These are phyloP conservation scores for Pichiaceae sp. DNA, from an alignment of 1,139 yeast species.

Conservation along the genomic window DNA sequence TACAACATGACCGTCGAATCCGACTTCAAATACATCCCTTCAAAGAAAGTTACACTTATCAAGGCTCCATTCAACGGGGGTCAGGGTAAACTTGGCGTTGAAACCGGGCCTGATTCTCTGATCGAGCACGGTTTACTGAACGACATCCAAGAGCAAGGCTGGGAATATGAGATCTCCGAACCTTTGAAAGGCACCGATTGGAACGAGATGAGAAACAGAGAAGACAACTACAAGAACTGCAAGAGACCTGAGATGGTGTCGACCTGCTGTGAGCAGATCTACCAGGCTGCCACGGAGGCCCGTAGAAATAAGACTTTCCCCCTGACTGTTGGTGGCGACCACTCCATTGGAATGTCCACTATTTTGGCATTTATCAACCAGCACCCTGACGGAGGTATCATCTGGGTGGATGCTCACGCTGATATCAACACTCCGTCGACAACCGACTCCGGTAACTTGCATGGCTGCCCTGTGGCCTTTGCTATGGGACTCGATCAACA, in stretches of 20 bases:
- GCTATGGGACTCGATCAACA: constrained; percentile 67
- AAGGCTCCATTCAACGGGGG: constrained; percentile 96
- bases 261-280: constrained; percentile 58
- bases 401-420: constrained; percentile 99
- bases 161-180: constrained; percentile 51
- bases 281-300: constrained; percentile 46
- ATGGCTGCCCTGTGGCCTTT: constrained; percentile 94
- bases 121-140: constrained; percentile 61
- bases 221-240: constrained; percentile 46
- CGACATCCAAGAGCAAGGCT: constrained; percentile 60
- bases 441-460: constrained; percentile 84
- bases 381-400: constrained; percentile 79
- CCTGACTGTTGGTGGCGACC: constrained; percentile 92
- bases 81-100: constrained; percentile 90
- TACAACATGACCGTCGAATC: constrained; percentile 6
- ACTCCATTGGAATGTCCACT: constrained; percentile 92
- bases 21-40: constrained; percentile 42
- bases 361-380: constrained; percentile 73
- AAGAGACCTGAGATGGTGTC: constrained; percentile 76
- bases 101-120: constrained; percentile 81
- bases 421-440: constrained; percentile 89
- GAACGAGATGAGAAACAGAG: constrained; percentile 30
- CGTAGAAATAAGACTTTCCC: constrained; percentile 56
- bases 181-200: constrained; percentile 49
- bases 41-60: constrained; percentile 53